phyloP scores from a whole-genome alignment of 2,329 filamentous ascomycete species.

The Penicillium sclerotigenum region DNA sequence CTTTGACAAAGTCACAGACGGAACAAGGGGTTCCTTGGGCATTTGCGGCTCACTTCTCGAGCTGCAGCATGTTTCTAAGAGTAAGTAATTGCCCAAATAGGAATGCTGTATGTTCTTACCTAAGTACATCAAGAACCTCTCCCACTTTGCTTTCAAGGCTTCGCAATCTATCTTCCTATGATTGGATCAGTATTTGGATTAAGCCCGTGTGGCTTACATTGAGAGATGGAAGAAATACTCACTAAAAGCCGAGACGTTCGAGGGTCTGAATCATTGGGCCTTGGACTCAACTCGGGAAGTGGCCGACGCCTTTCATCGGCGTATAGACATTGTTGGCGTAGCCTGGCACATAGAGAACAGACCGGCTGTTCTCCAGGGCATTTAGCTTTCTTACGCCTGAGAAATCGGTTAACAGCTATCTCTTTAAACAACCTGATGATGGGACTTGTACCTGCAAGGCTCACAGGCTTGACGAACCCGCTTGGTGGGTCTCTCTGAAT shows the following conservation, averaged over 20 bases:
- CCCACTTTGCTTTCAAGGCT: constrained; percentile 34
- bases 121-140: constrained; percentile 36
- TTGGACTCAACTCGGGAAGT: constrained; percentile 13
- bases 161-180: constrained; percentile 35
- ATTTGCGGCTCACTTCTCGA: constrained; percentile 13
- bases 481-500: constrained; percentile 31
- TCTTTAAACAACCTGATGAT: background rate
- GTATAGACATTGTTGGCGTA: constrained; percentile 49
- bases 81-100: constrained; percentile 2
- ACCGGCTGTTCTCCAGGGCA: constrained; percentile 51
- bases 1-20: constrained; percentile 8
- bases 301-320: constrained; percentile 33
- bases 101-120: constrained; percentile 24
- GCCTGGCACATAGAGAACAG: constrained; percentile 51
- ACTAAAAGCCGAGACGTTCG: constrained; percentile 23
- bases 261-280: constrained; percentile 8
- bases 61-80: constrained; percentile 5
- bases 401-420: constrained; percentile 6
- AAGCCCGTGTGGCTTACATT: background rate
- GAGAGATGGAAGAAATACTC: background rate
- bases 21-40: constrained; percentile 9
- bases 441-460: constrained; percentile 36
- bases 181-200: background rate
- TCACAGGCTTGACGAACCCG: constrained; percentile 44
- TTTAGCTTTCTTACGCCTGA: constrained; percentile 51